Evolutionary conservation across 768 basidiomycete genomes (phyloP).

Genomic region (Boletus bicolor): DNA sequence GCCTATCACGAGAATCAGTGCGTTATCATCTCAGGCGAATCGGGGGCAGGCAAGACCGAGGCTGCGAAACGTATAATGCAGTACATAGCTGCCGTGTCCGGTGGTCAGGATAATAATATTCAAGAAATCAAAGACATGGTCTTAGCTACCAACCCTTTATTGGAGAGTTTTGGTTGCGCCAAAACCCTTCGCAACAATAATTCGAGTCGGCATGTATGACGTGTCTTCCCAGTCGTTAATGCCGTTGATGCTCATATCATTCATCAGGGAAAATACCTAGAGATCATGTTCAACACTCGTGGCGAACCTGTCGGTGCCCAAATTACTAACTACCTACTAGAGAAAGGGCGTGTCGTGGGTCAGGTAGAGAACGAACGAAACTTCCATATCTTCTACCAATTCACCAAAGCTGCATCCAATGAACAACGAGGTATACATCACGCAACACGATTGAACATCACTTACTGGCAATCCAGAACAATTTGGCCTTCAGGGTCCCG

Average conservation of each 20-base stretch:
- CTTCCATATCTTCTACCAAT: conserved; percentile 99
- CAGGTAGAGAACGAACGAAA: conserved; percentile 96
- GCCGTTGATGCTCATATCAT: conserved; percentile 13
- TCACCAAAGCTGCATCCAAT: conserved; percentile 90
- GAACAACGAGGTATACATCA: conserved; percentile 76
- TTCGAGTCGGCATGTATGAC: conserved; percentile 91
- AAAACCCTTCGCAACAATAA: conserved; percentile 99
- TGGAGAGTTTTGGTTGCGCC: conserved; percentile 98
- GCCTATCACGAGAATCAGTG: conserved; percentile 99
- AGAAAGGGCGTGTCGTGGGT: conserved; percentile 95
- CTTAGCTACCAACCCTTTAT: conserved; percentile 91
- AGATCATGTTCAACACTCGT: conserved; percentile 95
- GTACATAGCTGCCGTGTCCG: conserved; percentile 96
- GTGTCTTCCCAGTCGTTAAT: background rate
- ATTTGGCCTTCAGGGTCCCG: conserved; percentile 94
- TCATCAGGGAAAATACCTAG: conserved; percentile 91
- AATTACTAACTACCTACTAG: conserved; percentile 96
- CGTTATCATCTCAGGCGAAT: conserved; percentile 99
- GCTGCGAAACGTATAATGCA: conserved; percentile 99
- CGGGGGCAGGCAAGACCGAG: conserved; percentile 98
- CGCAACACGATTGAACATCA: background rate
- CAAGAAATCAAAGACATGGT: conserved; percentile 99
- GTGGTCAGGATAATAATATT: conserved; percentile 83
- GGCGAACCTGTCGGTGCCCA: conserved; percentile 97
- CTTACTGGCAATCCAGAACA: conserved; percentile 55